phyloP scores from a whole-genome alignment of 192 early-diverging fungal species.

The Backusella australiensis region DNA sequence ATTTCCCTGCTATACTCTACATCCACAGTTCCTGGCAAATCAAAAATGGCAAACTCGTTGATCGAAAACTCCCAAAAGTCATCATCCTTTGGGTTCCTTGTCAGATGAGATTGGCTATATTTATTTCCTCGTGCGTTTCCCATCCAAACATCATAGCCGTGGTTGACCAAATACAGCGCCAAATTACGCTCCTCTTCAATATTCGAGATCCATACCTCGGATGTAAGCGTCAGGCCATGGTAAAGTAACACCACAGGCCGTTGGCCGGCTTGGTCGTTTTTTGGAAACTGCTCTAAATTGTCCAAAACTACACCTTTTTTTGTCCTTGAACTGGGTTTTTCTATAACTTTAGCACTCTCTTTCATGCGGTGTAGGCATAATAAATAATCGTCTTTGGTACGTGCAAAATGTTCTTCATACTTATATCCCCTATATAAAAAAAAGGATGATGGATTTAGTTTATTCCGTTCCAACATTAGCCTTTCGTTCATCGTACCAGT shows the following conservation, averaged over 20 bases:
- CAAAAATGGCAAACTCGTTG: slow-evolving; percentile 85
- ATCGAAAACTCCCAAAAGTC: slow-evolving; percentile 94
- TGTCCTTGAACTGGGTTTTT: background rate
- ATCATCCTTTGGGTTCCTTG: slow-evolving; percentile 58
- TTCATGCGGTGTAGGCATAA: slow-evolving; percentile 80
- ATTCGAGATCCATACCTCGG: slow-evolving; percentile 89
- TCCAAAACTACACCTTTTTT: background rate
- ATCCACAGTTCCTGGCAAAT: slow-evolving; percentile 83
- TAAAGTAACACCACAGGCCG: slow-evolving; percentile 89
- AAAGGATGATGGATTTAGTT: slow-evolving; percentile 19
- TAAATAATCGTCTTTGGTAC: slow-evolving; percentile 80
- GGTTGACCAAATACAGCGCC: slow-evolving; percentile 82
- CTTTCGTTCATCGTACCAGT: background rate
- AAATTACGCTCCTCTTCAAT: slow-evolving; percentile 72
- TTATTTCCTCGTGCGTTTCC: slow-evolving; percentile 98
- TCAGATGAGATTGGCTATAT: slow-evolving; percentile 83
- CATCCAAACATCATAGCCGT: slow-evolving; percentile 94
- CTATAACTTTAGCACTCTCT: slow-evolving; percentile 17
- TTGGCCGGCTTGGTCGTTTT: background rate
- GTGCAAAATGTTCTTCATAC: slow-evolving; percentile 76
- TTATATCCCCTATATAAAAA: slow-evolving; percentile 32
- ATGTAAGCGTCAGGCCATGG: slow-evolving; percentile 93
- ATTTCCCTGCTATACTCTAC: slow-evolving; percentile 33
- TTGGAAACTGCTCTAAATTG: background rate
- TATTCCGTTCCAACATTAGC: too few species aligned